These are phyloP conservation scores for Microascus cirrosus DNA, from an alignment of 2,329 filamentous ascomycete species.

Conservation along the genomic window DNA sequence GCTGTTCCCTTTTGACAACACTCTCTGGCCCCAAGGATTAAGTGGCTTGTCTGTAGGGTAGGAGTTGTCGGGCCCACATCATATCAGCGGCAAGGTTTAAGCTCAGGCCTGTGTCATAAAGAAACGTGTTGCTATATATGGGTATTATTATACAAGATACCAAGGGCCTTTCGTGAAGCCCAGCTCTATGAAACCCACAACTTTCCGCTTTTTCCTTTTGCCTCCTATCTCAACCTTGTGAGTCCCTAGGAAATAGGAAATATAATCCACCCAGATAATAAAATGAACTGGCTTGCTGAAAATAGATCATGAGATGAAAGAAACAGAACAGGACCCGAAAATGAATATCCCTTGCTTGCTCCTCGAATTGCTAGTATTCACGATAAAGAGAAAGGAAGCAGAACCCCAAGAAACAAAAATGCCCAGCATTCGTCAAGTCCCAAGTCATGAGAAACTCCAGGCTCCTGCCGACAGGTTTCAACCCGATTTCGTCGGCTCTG, in stretches of 20 bases:
- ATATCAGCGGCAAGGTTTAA: too few species aligned
- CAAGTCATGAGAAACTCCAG: background rate
- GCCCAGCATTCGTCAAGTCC: background rate
- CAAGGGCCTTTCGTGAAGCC: too few species aligned
- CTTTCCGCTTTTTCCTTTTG: background rate
- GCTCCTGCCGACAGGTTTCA: too few species aligned
- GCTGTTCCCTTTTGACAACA: too few species aligned
- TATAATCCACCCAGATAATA: background rate
- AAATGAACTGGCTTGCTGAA: background rate
- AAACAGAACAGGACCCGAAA: background rate
- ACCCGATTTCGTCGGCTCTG: background rate
- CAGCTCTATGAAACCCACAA: too few species aligned
- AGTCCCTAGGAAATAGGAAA: background rate
- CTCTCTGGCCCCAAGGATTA: too few species aligned
- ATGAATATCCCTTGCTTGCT: background rate
- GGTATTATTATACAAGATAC: too few species aligned
- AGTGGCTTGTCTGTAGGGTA: too few species aligned
- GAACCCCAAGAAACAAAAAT: conserved; percentile 2
- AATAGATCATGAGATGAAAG: background rate
- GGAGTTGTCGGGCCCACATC: too few species aligned
- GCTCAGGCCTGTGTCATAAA: too few species aligned
- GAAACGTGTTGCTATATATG: too few species aligned
- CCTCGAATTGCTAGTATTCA: background rate
- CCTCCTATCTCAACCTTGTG: background rate
- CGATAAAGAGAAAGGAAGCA: conserved; percentile 1